Evolutionary conservation across 2,329 filamentous ascomycete genomes (phyloP).

Genomic region (Aspergillus sergii): DNA sequence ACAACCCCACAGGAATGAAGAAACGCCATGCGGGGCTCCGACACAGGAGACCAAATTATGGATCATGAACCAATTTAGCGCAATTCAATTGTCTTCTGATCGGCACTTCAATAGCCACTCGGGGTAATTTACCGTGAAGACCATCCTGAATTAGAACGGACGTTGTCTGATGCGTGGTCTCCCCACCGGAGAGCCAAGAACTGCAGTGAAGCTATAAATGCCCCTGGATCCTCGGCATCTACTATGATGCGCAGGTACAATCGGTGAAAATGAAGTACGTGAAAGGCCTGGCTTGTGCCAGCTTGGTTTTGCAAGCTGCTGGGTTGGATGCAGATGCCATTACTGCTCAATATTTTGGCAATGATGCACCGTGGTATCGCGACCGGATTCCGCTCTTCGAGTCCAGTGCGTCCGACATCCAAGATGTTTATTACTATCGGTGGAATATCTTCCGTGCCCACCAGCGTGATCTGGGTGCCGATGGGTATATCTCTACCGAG

Average conservation of each 20-base stretch:
- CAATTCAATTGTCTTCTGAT: neutral
- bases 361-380: conserved; percentile 23
- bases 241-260: neutral
- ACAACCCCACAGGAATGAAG: conserved; percentile 5
- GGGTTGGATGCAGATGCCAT: conserved; percentile 11
- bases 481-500: conserved; percentile 50
- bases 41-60: neutral
- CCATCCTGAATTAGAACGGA: neutral
- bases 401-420: conserved; percentile 15
- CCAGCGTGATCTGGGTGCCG: conserved; percentile 46
- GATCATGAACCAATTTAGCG: neutral
- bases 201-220: neutral
- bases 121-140: neutral
- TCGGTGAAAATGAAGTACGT: neutral
- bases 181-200: conserved; percentile 2
- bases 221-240: neutral
- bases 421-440: conserved; percentile 50
- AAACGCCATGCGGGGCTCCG: conserved; percentile 2
- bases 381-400: conserved; percentile 23
- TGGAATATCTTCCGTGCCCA: conserved; percentile 50
- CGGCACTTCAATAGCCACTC: neutral
- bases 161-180: neutral
- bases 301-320: neutral
- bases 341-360: conserved; percentile 17
- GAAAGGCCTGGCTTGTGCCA: neutral